Base-by-base conservation (phyloP, 352 stramenopile species). In the Aphanomyces euteiches region DNA sequence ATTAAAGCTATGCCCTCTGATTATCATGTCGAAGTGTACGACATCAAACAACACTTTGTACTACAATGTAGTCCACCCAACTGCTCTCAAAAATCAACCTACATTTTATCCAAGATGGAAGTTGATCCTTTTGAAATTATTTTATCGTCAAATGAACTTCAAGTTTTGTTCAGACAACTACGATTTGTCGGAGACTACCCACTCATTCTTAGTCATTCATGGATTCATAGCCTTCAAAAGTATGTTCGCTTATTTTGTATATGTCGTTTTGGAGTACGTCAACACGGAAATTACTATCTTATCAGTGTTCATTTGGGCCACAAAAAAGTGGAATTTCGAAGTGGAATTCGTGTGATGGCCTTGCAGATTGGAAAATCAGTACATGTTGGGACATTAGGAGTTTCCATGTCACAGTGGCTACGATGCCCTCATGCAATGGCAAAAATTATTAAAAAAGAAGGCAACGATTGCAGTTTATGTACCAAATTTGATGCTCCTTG, bases 121-220 rank as follows among this genome's bases (percentile, higher is more conserved):
- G 43, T 50, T n/a, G 17, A 50, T 50, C 43, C 43, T n/a, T n/a
- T 50, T n/a, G 43, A 50, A n/a, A n/a, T 50, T n/a, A 50, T 50
- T n/a, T 50, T 50, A 50, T n/a, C 10, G 43, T 50, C 43, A 50
- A 12, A n/a, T 12, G 43, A 50, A n/a, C 17, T 50, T 2, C 10
- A 50, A 50, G 10, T 50, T n/a, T n/a, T 50, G 43, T n/a, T 50
- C 17, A n/a, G 10, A 50, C 10, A 50, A 12, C 17, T 50, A n/a
- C 1, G 10, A n/a, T 50, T 50, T n/a, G 43, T 50, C 10, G 43
- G 43, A 50, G 43, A 50, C 10, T n/a, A 50, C 17, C 10, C 10
- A 50, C 10, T 50, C 43, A 12, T 50, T n/a, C 10, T 50, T n/a
- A 12, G 43, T 2, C 43, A 12, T n/a, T 50, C 43, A n/a, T 50